phyloP scores from a whole-genome alignment of 768 basidiomycete species.

The Mycena amicta region DNA sequence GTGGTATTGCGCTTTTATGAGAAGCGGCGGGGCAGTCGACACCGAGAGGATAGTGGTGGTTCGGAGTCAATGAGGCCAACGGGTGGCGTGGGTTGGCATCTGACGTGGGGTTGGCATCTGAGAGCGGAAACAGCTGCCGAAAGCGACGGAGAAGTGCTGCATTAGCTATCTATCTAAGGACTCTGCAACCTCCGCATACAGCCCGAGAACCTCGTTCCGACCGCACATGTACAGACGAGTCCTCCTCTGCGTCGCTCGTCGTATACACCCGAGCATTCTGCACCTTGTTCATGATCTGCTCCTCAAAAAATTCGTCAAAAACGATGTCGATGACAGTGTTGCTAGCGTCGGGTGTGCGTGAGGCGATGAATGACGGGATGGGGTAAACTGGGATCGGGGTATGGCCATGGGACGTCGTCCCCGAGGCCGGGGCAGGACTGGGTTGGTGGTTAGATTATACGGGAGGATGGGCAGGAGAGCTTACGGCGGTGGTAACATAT shows the following conservation, averaged over 20 bases:
- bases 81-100: too few relatives aligned
- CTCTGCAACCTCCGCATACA: too few relatives aligned
- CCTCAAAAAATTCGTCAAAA: slow-evolving; percentile 54
- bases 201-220: slow-evolving; percentile 39
- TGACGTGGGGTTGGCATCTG: too few relatives aligned
- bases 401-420: slow-evolving; percentile 28
- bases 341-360: slow-evolving; percentile 36
- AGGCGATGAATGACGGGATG: slow-evolving; percentile 21
- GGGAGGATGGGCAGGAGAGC: neutral
- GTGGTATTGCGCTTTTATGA: too few relatives aligned
- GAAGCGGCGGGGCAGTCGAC: too few relatives aligned
- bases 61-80: too few relatives aligned
- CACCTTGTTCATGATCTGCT: slow-evolving; percentile 44
- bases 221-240: slow-evolving; percentile 18
- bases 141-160: too few relatives aligned
- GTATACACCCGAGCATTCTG: slow-evolving; percentile 42
- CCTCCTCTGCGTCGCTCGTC: slow-evolving; percentile 8
- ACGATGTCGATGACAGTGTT: slow-evolving; percentile 51
- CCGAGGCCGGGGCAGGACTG: slow-evolving; percentile 30
- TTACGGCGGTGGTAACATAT: slow-evolving; percentile 52
- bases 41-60: too few relatives aligned
- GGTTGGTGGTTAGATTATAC: neutral
- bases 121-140: too few relatives aligned
- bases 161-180: too few relatives aligned
- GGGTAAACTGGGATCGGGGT: slow-evolving; percentile 9